Evolutionary conservation across 78 protist genomes (phyloP).

Genomic region (Dictyostelium citrinum): DNA sequence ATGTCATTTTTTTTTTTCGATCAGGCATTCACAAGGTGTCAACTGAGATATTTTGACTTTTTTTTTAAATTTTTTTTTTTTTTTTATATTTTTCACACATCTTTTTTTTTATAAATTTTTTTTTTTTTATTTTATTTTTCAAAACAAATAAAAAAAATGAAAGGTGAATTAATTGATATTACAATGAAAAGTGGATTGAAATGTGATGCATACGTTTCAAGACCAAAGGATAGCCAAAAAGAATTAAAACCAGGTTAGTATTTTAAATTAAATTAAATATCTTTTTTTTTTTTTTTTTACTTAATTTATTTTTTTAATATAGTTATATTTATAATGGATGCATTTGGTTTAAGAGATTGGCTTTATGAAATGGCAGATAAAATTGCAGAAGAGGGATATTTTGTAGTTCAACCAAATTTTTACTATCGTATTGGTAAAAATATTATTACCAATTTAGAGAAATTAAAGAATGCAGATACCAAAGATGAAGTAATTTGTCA

Average conservation of each 20-base stretch:
- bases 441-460: not conserved
- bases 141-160: not conserved
- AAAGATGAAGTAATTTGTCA: not conserved
- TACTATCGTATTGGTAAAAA: slow-evolving; percentile 18
- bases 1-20: not conserved
- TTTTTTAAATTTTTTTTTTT: not conserved
- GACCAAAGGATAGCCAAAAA: slow-evolving; percentile 18
- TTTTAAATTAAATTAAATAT: not conserved
- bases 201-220: slow-evolving; percentile 37
- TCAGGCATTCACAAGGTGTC: not conserved
- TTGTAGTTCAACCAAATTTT: slow-evolving; percentile 39
- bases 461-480: not conserved
- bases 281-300: too few species aligned
- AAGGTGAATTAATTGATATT: slow-evolving; percentile 6
- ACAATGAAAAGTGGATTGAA: slow-evolving; percentile 26
- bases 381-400: slow-evolving; percentile 41
- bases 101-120: not conserved
- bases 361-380: slow-evolving; percentile 12
- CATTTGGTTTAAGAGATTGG: slow-evolving; percentile 38
- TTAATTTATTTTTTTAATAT: not conserved
- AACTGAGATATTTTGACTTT: not conserved
- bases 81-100: not conserved
- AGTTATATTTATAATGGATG: slow-evolving; percentile 47
- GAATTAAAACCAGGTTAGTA: not conserved
- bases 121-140: not conserved